Conservation (phyloP, 768 basidiomycete species). For the Amanita jacksonii region DNA sequence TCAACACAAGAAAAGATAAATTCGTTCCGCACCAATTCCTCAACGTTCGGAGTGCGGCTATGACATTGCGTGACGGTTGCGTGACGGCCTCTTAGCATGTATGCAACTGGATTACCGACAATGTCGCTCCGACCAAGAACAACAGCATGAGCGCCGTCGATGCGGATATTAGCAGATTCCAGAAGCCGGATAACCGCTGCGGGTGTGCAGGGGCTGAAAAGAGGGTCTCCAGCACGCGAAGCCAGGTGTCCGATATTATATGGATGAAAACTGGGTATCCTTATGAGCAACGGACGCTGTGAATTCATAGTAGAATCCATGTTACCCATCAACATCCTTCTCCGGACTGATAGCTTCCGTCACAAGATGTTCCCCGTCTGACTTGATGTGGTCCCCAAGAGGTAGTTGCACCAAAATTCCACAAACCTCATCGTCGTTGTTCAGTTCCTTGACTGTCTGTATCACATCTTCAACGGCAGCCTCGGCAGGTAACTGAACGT, state of each 20-base stretch:
- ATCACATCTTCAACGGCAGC: slow-evolving; percentile 71
- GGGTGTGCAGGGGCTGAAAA: slow-evolving; percentile 94
- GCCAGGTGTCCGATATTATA: slow-evolving; percentile 96
- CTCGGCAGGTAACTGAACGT: slow-evolving; percentile 63
- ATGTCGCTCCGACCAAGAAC: slow-evolving; percentile 97
- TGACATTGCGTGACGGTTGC: slow-evolving; percentile 99
- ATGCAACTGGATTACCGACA: slow-evolving; percentile 91
- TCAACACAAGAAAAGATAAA: background rate
- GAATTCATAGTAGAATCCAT: no score
- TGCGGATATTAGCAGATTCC: slow-evolving; percentile 71
- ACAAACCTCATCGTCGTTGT: slow-evolving; percentile 69
- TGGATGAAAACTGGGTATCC: slow-evolving; percentile 73
- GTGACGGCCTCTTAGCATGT: slow-evolving; percentile 81
- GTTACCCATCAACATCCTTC: slow-evolving; percentile 95
- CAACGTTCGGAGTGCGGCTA: slow-evolving; percentile 76
- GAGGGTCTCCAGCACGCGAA: slow-evolving; percentile 79
- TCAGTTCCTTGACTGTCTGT: slow-evolving; percentile 68
- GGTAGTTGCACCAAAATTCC: slow-evolving; percentile 96
- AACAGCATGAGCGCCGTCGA: slow-evolving; percentile 77
- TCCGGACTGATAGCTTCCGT: slow-evolving; percentile 91
- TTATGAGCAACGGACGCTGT: no score
- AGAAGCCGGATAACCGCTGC: slow-evolving; percentile 86
- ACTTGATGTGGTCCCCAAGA: slow-evolving; percentile 69
- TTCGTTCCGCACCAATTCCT: slow-evolving; percentile 52
- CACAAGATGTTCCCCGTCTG: slow-evolving; percentile 79